Conservation (phyloP, 768 basidiomycete genomes). For the Termitomyces heimii region DNA sequence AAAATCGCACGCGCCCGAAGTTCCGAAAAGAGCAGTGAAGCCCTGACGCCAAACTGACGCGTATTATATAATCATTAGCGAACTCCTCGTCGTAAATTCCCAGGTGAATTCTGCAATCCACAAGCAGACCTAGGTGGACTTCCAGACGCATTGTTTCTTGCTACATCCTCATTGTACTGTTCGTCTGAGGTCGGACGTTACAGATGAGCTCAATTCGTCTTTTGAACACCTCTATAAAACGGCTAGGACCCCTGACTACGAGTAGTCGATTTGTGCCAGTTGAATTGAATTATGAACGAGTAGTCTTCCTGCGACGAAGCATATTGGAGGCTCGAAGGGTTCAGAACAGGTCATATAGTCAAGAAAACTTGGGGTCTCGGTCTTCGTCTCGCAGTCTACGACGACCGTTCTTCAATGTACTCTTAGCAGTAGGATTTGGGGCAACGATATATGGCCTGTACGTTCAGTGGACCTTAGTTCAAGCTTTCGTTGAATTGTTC, state of each 20-base stretch:
- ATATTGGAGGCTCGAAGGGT: background rate
- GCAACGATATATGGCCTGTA: conserved; percentile 30
- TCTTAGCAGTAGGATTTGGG: conserved; percentile 26
- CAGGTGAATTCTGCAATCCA: no score
- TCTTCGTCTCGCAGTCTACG: conserved; percentile 26
- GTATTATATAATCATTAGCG: no score
- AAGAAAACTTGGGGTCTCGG: background rate
- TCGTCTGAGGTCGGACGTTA: background rate
- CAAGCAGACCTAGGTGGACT: no score
- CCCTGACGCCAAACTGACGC: no score
- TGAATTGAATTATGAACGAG: background rate
- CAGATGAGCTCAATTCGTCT: background rate
- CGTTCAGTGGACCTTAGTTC: conserved; percentile 3
- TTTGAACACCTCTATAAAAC: background rate
- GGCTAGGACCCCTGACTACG: background rate
- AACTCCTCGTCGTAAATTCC: no score
- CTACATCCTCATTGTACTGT: background rate
- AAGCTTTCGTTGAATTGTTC: background rate
- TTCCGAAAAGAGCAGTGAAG: no score
- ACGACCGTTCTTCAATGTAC: conserved; percentile 20
- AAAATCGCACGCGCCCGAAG: no score
- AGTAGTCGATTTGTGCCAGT: background rate
- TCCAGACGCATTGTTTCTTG: background rate
- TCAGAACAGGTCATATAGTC: background rate
- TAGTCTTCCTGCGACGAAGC: background rate